Percentiles rank a stretch among this genome's conserved stretches.
These are phyloP conservation scores for Platanus orientalis DNA, from an alignment of 164 flowering plant species.

Conservation along the genomic window DNA sequence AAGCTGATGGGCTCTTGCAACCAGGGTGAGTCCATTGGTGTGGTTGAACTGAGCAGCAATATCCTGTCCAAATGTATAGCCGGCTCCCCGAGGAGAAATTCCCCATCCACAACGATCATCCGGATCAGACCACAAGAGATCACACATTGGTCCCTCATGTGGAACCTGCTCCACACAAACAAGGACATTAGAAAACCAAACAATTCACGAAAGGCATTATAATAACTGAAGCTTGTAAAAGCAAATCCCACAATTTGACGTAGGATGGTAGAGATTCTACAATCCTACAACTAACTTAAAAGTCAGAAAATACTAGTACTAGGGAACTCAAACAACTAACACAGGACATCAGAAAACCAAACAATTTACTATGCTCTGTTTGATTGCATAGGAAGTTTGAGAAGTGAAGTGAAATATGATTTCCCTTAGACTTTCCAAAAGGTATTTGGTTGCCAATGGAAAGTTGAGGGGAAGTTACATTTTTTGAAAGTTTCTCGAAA, in stretches of 20 bases:
- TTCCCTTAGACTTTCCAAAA: no score
- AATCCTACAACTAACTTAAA: no score
- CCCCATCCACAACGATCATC: slow-evolving; percentile 55
- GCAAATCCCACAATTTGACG: not conserved
- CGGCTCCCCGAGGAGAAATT: slow-evolving; percentile 50
- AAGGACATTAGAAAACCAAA: not conserved
- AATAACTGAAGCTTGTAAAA: not conserved
- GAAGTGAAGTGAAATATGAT: no score
- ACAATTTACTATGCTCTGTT: no score
- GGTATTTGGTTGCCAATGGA: no score
- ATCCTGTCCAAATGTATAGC: slow-evolving; percentile 51
- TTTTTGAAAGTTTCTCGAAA: no score
- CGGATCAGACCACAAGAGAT: slow-evolving; percentile 49
- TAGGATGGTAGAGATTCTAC: no score
- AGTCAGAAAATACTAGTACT: no score
- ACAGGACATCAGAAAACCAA: not conserved
- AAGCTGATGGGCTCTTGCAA: slow-evolving; percentile 52
- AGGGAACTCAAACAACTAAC: no score
- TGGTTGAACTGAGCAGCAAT: slow-evolving; percentile 48
- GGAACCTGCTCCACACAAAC: slow-evolving; percentile 31
- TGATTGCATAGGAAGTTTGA: no score
- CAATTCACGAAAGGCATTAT: not conserved
- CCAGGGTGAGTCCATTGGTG: slow-evolving; percentile 40
- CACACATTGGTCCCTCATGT: slow-evolving; percentile 56
- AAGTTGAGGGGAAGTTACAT: no score